A percentile compares a stretch with the other conserved stretches of the same genome.
phyloP scores from a whole-genome alignment of 106 monocot species.

The Dendrobium nobile region DNA sequence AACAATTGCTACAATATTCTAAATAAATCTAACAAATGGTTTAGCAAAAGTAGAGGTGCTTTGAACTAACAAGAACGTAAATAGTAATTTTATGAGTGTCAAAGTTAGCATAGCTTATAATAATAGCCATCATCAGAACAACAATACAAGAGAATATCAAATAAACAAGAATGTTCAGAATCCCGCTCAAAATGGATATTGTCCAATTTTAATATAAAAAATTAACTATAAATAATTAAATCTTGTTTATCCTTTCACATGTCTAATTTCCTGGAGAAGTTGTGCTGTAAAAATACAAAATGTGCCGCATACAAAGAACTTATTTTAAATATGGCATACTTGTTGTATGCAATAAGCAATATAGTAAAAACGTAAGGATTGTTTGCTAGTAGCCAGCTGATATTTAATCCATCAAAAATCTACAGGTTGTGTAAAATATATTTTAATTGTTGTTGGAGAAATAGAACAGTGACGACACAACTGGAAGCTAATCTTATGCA shows the following conservation, averaged over 20 bases:
- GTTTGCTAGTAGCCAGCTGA: not conserved
- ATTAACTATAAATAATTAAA: not conserved
- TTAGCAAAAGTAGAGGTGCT: not conserved
- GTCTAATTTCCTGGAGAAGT: not conserved
- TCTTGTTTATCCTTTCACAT: not conserved
- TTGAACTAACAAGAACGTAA: not conserved
- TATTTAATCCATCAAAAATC: not conserved
- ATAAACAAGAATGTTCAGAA: not conserved
- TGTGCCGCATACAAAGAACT: not conserved
- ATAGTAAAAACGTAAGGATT: not conserved
- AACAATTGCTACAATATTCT: not conserved
- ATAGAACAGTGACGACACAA: too few relatives aligned
- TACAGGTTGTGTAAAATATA: not conserved
- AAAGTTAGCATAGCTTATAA: not conserved
- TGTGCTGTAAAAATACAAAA: not conserved
- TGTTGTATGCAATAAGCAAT: not conserved
- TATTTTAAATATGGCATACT: not conserved
- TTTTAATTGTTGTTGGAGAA: not conserved
- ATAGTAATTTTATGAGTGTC: not conserved
- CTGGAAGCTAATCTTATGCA: too few relatives aligned
- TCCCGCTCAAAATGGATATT: not conserved
- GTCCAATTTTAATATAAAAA: not conserved
- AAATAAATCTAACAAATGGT: not conserved
- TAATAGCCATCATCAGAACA: not conserved
- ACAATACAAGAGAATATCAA: not conserved